phyloP scores from a whole-genome alignment of 202 grass and related monocot genomes.

The Panicum hallii region DNA sequence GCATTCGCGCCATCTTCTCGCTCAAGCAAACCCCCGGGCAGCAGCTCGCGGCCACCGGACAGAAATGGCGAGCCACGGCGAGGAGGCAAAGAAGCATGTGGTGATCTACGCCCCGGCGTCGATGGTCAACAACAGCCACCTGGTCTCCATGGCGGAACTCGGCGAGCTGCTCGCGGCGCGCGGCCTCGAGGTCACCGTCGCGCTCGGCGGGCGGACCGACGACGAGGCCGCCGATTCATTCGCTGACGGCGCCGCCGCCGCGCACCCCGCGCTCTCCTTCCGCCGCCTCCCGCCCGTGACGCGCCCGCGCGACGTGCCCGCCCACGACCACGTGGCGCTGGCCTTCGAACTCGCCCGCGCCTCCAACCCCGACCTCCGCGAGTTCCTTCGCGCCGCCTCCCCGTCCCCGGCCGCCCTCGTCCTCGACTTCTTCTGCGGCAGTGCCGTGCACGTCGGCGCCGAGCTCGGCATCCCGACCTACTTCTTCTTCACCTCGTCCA shows the following conservation, averaged over 20 bases:
- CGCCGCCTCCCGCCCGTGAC: constrained; percentile 42
- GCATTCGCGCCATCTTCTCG: background rate
- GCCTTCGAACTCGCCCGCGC: constrained; percentile 27
- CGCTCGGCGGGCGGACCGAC: constrained; percentile 17
- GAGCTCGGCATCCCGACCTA: constrained; percentile 60
- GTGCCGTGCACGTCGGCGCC: constrained; percentile 42
- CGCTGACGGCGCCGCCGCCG: background rate
- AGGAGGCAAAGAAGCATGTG: constrained; percentile 31
- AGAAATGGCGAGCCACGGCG: background rate
- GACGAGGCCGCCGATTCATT: background rate
- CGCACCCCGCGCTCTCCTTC: constrained; percentile 52
- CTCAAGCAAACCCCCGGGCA: background rate
- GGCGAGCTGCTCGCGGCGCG: constrained; percentile 43
- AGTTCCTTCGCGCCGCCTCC: constrained; percentile 33
- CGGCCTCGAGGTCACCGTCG: constrained; percentile 44
- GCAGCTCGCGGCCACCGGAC: background rate
- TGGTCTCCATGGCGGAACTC: constrained; percentile 47
- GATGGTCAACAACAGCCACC: constrained; percentile 47
- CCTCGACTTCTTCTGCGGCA: constrained; percentile 62
- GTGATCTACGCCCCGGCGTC: constrained; percentile 57
- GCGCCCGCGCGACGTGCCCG: background rate
- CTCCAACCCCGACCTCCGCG: constrained; percentile 19
- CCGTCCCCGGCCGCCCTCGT: constrained; percentile 47
- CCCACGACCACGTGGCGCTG: constrained; percentile 18
- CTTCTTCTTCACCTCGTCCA: constrained; percentile 46